These are phyloP conservation scores for Pachyrhizus erosus DNA, from an alignment of 306 rosid genomes.

Conservation along the genomic window DNA sequence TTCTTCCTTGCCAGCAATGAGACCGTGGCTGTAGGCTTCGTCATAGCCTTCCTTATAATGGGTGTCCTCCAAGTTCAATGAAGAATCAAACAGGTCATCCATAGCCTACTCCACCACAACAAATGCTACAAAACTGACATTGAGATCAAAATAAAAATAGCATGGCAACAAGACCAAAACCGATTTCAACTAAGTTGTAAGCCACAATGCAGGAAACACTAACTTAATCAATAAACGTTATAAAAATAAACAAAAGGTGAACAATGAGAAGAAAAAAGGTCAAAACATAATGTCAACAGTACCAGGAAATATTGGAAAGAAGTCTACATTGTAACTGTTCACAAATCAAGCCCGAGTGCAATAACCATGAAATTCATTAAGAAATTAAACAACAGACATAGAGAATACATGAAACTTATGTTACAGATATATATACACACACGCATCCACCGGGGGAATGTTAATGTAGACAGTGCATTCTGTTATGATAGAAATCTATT, in stretches of 20 bases:
- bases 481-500: too few relatives aligned
- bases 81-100: slow-evolving; percentile 72
- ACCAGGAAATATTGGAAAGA: neutral
- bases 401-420: neutral
- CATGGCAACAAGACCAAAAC: neutral
- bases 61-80: slow-evolving; percentile 64
- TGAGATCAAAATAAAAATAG: neutral
- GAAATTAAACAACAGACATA: neutral
- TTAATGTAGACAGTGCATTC: neutral
- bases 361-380: neutral
- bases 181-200: neutral
- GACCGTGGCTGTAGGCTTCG: slow-evolving; percentile 68
- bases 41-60: slow-evolving; percentile 73
- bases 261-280: neutral
- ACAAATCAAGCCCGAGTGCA: neutral
- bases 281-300: neutral
- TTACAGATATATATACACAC: neutral
- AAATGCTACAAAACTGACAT: slow-evolving; percentile 21
- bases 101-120: slow-evolving; percentile 33
- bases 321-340: neutral
- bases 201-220: neutral
- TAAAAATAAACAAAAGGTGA: neutral
- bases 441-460: neutral
- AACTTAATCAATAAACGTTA: neutral
- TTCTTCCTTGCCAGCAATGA: slow-evolving; percentile 64